phyloP scores from a whole-genome alignment of 805 yeast species.

The Starmerella geochares region DNA sequence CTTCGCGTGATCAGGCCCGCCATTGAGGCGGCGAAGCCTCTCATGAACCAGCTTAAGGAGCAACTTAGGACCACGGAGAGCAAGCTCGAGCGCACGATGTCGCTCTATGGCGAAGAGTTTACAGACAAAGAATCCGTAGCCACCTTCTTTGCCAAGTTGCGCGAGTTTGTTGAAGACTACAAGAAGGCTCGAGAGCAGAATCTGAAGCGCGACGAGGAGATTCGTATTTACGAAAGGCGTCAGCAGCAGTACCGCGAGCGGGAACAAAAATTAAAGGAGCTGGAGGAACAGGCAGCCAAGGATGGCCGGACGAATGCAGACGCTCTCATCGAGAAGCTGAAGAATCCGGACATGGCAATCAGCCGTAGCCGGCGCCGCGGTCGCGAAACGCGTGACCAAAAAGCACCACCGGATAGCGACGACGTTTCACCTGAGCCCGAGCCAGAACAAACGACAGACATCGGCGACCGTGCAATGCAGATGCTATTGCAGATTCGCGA shows the following conservation, averaged over 20 bases:
- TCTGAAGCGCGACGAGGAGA: constrained; percentile 69
- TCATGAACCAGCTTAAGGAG: constrained; percentile 52
- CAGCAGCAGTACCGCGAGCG: constrained; percentile 37
- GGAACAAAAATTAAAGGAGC: constrained; percentile 20
- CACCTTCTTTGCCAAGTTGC: constrained; percentile 66
- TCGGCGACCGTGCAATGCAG: constrained; percentile 19
- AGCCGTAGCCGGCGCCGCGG: constrained; percentile 67
- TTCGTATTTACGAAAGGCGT: constrained; percentile 62
- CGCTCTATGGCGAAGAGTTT: constrained; percentile 82
- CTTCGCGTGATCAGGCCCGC: constrained; percentile 51
- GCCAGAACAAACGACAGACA: constrained; percentile 6
- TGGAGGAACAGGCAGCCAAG: constrained; percentile 18
- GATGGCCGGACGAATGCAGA: constrained; percentile 56
- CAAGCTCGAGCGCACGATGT: constrained; percentile 64
- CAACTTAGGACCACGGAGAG: constrained; percentile 53
- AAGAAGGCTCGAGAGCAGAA: constrained; percentile 74
- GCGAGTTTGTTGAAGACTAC: constrained; percentile 69
- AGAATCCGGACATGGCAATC: constrained; percentile 71
- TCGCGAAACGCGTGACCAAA: constrained; percentile 42
- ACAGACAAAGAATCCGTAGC: constrained; percentile 55
- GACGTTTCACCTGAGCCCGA: constrained; percentile 7
- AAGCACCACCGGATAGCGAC: background rate
- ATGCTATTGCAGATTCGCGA: constrained; percentile 12
- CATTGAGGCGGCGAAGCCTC: constrained; percentile 64
- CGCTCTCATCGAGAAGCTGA: constrained; percentile 69